Percentiles rank a stretch among this genome's conserved stretches.
These are phyloP conservation scores for Amaranthus palmeri DNA, from an alignment of 148 eudicot species.

Conservation along the genomic window DNA sequence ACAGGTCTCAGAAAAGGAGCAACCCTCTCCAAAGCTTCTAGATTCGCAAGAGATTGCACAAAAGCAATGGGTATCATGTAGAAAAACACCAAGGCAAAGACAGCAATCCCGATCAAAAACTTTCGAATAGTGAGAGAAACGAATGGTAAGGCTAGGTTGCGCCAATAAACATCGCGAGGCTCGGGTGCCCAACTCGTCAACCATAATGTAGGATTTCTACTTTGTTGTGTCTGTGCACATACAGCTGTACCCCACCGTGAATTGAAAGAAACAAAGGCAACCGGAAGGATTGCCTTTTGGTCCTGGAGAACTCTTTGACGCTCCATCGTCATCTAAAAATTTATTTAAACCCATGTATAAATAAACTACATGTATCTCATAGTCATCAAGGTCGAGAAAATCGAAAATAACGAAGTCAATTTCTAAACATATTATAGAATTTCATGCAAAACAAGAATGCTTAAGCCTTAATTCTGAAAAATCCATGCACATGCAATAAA, in stretches of 20 bases:
- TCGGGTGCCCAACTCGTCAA: constrained; percentile 96
- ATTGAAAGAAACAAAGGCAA: constrained; percentile 88
- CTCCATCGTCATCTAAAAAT: constrained; percentile 68
- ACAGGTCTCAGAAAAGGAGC: constrained; percentile 83
- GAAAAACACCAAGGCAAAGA: constrained; percentile 83
- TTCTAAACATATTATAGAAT: background rate
- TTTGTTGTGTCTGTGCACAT: constrained; percentile 94
- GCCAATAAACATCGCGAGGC: constrained; percentile 95
- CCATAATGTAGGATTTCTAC: constrained; percentile 83
- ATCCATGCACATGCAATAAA: background rate
- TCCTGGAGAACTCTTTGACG: constrained; percentile 71
- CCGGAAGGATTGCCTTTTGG: constrained; percentile 57
- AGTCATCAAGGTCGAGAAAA: background rate
- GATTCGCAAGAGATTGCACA: constrained; percentile 97
- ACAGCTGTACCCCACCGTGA: constrained; percentile 98
- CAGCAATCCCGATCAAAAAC: constrained; percentile 57
- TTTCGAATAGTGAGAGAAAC: constrained; percentile 70
- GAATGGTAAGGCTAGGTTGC: constrained; percentile 77
- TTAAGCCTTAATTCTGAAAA: background rate
- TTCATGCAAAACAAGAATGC: background rate
- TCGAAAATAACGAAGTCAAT: background rate
- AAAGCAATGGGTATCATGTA: constrained; percentile 97
- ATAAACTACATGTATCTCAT: background rate
- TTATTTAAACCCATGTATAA: constrained; percentile 1
- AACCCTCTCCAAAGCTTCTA: constrained; percentile 78